Evolutionary conservation across 176 grass and related monocot species (phyloP).

Genomic region (Aegilops speltoides): DNA sequence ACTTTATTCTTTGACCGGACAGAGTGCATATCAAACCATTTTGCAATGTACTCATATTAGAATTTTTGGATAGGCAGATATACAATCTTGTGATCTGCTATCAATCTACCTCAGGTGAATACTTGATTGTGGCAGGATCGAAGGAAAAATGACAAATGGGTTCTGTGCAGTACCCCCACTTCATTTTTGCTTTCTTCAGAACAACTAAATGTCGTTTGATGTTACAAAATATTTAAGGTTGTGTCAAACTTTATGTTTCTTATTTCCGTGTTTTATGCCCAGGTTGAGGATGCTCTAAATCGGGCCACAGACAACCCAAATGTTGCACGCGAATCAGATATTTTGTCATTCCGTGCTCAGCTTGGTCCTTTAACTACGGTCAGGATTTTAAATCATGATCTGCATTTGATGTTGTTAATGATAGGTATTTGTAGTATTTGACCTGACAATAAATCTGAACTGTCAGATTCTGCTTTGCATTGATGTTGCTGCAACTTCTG

Average conservation of each 20-base stretch:
- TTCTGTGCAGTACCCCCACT: conserved; percentile 5
- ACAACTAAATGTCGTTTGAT: neutral
- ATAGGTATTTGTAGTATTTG: conserved; percentile 26
- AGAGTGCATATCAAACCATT: neutral
- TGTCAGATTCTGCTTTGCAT: conserved; percentile 88
- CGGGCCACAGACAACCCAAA: conserved; percentile 48
- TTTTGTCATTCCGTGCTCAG: conserved; percentile 67
- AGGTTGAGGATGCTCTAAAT: conserved; percentile 76
- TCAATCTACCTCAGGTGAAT: neutral
- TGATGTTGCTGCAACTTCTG: conserved; percentile 85
- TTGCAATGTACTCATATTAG: neutral
- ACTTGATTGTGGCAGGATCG: neutral
- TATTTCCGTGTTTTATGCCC: conserved; percentile 26
- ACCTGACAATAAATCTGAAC: conserved; percentile 36
- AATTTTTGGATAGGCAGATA: neutral
- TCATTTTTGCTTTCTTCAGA: conserved; percentile 3
- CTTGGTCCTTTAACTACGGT: conserved; percentile 81
- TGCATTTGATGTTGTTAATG: conserved; percentile 14
- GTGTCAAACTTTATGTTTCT: conserved; percentile 10
- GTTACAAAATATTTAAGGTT: conserved; percentile 14
- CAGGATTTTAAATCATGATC: conserved; percentile 32
- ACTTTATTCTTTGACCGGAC: neutral
- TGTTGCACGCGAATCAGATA: conserved; percentile 68
- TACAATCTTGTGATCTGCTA: conserved; percentile 9
- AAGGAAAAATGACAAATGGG: neutral